Evolutionary conservation across 1,139 yeast genomes (phyloP).

Genomic region (Saccharomyces uvarum): DNA sequence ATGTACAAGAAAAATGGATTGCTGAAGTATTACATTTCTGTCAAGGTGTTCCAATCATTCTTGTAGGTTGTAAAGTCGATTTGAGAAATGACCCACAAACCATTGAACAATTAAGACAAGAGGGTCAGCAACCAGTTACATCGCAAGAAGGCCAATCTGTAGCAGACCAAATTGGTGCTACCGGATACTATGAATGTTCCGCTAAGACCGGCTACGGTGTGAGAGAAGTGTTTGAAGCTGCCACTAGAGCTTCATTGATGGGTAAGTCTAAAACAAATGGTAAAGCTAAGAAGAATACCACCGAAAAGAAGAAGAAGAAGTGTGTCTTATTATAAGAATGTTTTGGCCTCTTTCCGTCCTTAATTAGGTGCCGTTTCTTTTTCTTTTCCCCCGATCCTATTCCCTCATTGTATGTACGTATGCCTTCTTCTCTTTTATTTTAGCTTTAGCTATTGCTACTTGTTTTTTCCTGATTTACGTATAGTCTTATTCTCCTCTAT

Average conservation of each 20-base stretch:
- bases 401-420: neutral
- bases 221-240: conserved; percentile 85
- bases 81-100: conserved; percentile 76
- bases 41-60: conserved; percentile 88
- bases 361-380: neutral
- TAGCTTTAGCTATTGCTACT: neutral
- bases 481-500: neutral
- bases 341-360: conserved; percentile 2
- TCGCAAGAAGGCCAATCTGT: conserved; percentile 75
- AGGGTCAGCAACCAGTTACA: conserved; percentile 70
- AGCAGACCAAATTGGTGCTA: conserved; percentile 82
- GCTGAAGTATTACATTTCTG: conserved; percentile 91
- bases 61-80: conserved; percentile 90
- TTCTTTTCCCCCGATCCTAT: neutral
- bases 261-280: conserved; percentile 27
- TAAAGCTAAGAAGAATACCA: conserved; percentile 27
- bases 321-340: conserved; percentile 32
- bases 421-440: neutral
- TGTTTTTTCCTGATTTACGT: neutral
- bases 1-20: conserved; percentile 92
- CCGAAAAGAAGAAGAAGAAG: conserved; percentile 33
- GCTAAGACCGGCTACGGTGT: conserved; percentile 89
- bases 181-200: conserved; percentile 84
- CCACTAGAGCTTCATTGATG: conserved; percentile 56
- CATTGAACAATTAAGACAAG: conserved; percentile 65